Evolutionary conservation across 1,284 basidiomycete genomes (phyloP), one percentile per base, ranked within the genome.

Genomic region (Tausonia pullulans): DNA sequence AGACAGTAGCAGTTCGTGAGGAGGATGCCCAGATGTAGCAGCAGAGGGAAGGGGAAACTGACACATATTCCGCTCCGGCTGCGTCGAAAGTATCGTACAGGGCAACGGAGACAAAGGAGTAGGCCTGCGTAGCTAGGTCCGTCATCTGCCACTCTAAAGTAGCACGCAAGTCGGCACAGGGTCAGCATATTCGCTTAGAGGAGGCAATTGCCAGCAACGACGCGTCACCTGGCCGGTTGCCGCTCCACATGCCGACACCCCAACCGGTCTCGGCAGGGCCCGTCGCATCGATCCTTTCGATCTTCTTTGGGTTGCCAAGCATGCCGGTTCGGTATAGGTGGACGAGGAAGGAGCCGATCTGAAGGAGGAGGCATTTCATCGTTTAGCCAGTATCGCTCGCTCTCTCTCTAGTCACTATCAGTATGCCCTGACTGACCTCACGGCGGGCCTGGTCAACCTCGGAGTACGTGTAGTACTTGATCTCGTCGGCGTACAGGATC

Each of bases 31-130:
- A 27, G 27, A 27, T 27, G 27, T 27, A 27, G 27, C 27, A 27
- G 27, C 27, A 27, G 1, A 27, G 27, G 27, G 27, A 27, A 27
- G 27, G 2, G 27, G 27, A 27, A 27, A 27, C 27, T 2, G 27
- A 27, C 27, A 27, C 27, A 27, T 27, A 27, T 27, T 27, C 27
- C 27, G 27, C 27, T 27, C 27, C 27, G 27, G 27, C 27, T 27
- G 84, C 85, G 3, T 93, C 94, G 57, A 96, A 79, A 0, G 92
- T 95, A 73, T 96, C 92, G 75, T 97, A 97, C 68, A 97, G 79
- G 71, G 86, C 87, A 65, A 95, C 90, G 27, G 84, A 81, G 48
- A 92, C 86, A 72, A 88, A 85, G 16, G 81, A 80, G 74, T 94
- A 95, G 7, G 85, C 86, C 65, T 88, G 84, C 66, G 85, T 78